phyloP scores from a whole-genome alignment of 768 basidiomycete species.

The Lentinula raphanica region DNA sequence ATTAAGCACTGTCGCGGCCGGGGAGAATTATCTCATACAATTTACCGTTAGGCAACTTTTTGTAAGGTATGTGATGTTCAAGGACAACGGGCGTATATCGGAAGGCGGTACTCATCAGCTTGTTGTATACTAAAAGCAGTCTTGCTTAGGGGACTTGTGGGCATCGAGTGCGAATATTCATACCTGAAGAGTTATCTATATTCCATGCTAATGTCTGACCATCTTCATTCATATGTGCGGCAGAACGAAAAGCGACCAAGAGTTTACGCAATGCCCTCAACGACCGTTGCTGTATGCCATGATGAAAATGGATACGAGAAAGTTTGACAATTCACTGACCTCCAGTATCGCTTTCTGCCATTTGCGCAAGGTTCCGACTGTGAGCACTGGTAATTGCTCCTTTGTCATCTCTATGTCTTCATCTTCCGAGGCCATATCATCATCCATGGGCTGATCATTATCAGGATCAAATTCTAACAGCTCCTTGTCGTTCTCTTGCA shows the following conservation, averaged over 20 bases:
- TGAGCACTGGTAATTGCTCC: constrained; percentile 55
- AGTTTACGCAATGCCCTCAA: constrained; percentile 78
- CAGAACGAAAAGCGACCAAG: constrained; percentile 86
- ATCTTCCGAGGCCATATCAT: constrained; percentile 39
- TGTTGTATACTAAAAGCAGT: constrained; percentile 74
- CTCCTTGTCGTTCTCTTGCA: constrained; percentile 92
- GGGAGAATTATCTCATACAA: constrained; percentile 49
- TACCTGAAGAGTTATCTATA: constrained; percentile 78
- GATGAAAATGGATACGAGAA: constrained; percentile 1
- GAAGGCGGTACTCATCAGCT: constrained; percentile 80
- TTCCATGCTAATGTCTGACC: constrained; percentile 75
- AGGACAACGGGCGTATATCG: constrained; percentile 89
- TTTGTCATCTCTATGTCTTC: constrained; percentile 44
- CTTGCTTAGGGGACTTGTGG: constrained; percentile 4
- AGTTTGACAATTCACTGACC: constrained; percentile 33
- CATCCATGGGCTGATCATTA: constrained; percentile 34
- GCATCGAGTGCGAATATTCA: constrained; percentile 15
- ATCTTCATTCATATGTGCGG: constrained; percentile 86
- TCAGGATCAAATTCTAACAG: constrained; percentile 74
- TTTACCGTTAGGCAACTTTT: constrained; percentile 75
- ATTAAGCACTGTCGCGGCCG: constrained; percentile 6
- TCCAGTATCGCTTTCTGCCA: constrained; percentile 92
- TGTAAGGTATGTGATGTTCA: constrained; percentile 83
- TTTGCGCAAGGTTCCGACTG: constrained; percentile 58
- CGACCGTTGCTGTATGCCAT: constrained; percentile 63